These are phyloP conservation scores for Solanum ossicruentum DNA, from an alignment of 257 asterid species.

Conservation along the genomic window DNA sequence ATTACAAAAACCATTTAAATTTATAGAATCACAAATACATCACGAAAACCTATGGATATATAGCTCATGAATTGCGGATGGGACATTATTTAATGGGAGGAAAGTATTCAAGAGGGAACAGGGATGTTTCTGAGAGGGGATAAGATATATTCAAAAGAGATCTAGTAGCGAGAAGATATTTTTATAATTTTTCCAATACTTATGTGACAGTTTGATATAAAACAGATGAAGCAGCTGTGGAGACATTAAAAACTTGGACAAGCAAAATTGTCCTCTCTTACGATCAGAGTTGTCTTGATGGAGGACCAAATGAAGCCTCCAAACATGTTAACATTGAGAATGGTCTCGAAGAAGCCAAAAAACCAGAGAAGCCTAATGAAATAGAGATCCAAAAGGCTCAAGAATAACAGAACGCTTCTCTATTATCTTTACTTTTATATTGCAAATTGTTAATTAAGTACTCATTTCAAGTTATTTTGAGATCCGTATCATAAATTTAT, in stretches of 20 bases:
- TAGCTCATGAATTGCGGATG: too few species aligned
- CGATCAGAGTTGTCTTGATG: neutral
- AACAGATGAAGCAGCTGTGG: conserved; percentile 32
- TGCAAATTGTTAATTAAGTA: neutral
- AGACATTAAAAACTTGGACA: conserved; percentile 28
- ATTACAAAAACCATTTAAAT: too few species aligned
- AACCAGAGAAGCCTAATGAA: neutral
- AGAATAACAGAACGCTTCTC: neutral
- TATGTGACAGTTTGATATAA: neutral
- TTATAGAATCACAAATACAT: too few species aligned
- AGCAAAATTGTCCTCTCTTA: neutral
- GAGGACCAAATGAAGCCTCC: neutral
- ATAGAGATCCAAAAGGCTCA: neutral
- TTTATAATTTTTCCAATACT: neutral
- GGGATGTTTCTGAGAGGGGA: too few species aligned
- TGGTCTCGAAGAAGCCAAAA: neutral
- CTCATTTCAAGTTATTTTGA: neutral
- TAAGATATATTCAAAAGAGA: too few species aligned
- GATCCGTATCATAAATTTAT: neutral
- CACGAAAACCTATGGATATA: too few species aligned
- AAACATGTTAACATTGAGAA: neutral
- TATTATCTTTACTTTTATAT: neutral
- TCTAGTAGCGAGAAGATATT: too few species aligned
- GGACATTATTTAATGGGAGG: too few species aligned
- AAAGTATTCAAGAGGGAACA: too few species aligned